A percentile compares a stretch with the other conserved stretches of the same genome.
Evolutionary conservation across 345 rosid genomes (phyloP).

Genomic region (Melaleuca quinquenervia): DNA sequence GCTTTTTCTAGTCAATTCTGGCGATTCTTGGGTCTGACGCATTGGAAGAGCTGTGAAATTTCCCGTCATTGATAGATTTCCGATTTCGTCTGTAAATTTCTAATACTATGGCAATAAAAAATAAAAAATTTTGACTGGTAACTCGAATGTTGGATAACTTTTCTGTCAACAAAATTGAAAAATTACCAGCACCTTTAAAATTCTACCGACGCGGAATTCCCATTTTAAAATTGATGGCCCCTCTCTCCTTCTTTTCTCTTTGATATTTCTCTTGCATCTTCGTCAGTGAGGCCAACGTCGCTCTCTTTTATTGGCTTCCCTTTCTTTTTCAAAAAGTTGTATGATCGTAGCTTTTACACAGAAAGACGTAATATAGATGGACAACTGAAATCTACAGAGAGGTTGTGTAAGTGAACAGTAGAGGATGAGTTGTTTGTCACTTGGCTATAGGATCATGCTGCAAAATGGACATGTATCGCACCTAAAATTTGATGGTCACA

Average conservation of each 20-base stretch:
- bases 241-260: neutral
- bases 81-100: neutral
- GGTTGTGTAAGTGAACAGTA: neutral
- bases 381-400: neutral
- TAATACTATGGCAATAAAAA: neutral
- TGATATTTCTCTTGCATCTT: neutral
- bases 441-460: neutral
- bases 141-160: neutral
- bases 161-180: neutral
- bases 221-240: too few species aligned
- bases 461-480: neutral
- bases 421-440: neutral
- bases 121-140: neutral
- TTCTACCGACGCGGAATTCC: neutral
- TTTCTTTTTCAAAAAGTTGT: neutral
- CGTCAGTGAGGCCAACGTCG: neutral
- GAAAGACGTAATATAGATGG: accelerated
- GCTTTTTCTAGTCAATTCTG: neutral
- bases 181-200: neutral
- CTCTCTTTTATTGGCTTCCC: neutral
- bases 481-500: neutral
- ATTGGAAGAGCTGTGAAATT: neutral
- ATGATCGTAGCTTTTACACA: neutral
- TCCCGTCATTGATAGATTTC: neutral
- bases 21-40: neutral